Conservation (phyloP, 257 asterid species). For the Petunia secreta region DNA sequence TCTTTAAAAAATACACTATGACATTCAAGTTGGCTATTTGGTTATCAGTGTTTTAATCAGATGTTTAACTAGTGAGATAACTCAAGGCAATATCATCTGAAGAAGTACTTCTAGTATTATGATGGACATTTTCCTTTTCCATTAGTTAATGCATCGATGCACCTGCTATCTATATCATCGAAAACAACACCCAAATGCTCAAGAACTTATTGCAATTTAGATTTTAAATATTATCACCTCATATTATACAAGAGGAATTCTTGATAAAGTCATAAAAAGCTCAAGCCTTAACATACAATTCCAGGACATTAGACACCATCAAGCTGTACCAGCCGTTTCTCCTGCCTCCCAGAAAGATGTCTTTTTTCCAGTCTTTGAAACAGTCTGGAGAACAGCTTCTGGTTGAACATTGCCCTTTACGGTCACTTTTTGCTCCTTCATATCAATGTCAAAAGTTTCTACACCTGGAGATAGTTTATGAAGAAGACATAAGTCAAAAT, state of each 20-base stretch:
- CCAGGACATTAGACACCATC: slow-evolving; percentile 9
- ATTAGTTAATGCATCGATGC: background rate
- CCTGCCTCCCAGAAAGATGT: slow-evolving; percentile 82
- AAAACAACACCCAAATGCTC: background rate
- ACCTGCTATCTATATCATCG: background rate
- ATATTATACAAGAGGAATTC: background rate
- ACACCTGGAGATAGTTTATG: slow-evolving; percentile 51
- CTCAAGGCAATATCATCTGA: background rate
- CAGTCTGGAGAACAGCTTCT: slow-evolving; percentile 84
- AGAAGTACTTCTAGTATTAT: background rate
- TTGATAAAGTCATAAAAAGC: background rate
- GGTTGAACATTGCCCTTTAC: slow-evolving; percentile 83
- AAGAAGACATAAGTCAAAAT: background rate
- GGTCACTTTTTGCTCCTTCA: slow-evolving; percentile 84
- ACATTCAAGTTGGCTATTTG: background rate
- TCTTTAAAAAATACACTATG: no score
- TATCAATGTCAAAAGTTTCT: slow-evolving; percentile 76
- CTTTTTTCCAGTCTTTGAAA: slow-evolving; percentile 88
- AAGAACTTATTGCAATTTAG: slow-evolving; percentile 10
- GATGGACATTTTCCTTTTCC: background rate
- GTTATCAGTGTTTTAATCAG: background rate
- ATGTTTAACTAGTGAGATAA: background rate
- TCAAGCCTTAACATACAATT: slow-evolving; percentile 23
- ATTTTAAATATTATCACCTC: background rate
- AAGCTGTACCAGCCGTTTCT: slow-evolving; percentile 28